A percentile compares a stretch with the other conserved stretches of the same genome.
These are phyloP conservation scores for Purshia tridentata DNA, from an alignment of 306 rosid species.

Conservation along the genomic window DNA sequence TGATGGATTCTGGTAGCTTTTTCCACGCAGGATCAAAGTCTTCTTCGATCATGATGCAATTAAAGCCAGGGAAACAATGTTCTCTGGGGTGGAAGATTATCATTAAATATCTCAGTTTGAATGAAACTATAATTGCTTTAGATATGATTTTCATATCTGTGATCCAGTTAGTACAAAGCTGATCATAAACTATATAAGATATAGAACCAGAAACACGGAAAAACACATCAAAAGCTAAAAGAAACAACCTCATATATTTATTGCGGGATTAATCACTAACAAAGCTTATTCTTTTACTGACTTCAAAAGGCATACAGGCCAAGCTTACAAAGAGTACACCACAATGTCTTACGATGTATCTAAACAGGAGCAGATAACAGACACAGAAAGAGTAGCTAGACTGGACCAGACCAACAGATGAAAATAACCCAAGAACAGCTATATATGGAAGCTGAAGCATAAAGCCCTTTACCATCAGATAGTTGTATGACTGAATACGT, in stretches of 20 bases:
- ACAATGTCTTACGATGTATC: slow-evolving; percentile 1
- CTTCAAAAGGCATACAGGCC: slow-evolving; percentile 6
- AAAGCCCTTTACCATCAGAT: not conserved
- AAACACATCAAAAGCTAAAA: too few species aligned
- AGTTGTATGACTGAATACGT: not conserved
- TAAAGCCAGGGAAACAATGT: too few species aligned
- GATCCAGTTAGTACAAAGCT: too few species aligned
- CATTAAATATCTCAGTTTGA: too few species aligned
- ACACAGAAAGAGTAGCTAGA: not conserved
- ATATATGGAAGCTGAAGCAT: not conserved
- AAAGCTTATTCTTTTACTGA: not conserved
- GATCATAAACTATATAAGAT: too few species aligned
- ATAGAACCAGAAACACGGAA: too few species aligned
- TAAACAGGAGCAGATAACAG: not conserved
- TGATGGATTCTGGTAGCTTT: not conserved
- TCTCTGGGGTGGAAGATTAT: too few species aligned
- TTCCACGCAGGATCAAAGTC: too few species aligned
- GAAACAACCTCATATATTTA: not conserved
- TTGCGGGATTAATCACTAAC: not conserved
- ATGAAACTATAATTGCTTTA: too few species aligned
- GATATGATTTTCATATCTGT: too few species aligned
- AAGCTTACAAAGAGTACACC: slow-evolving; percentile 8
- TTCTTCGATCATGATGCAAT: too few species aligned
- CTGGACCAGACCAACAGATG: not conserved
- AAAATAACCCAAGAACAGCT: not conserved